Base-by-base conservation (phyloP, 345 rosid species). In the Kandelia obovata region DNA sequence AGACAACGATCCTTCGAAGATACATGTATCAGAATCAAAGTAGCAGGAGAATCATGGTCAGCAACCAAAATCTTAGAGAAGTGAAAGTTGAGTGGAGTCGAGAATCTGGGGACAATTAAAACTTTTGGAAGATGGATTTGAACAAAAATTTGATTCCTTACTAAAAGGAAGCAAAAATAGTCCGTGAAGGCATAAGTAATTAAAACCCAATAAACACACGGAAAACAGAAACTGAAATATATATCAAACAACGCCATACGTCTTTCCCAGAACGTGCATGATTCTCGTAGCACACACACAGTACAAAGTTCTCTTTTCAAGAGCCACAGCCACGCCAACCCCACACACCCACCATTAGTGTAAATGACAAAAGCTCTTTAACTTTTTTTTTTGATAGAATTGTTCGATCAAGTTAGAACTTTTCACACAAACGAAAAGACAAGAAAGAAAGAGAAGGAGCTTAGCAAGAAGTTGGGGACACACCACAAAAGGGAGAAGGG, bases 1-100 rank as follows among this genome's bases (percentile, higher is more conserved):
- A 75, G 96, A 83, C 26, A 72, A 61, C 7, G 96, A 80, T 66
- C 88, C 97, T 91, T 31, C 47, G 21, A 46, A 46, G n/a, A 72
- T 66, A 47, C 62, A 31, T 65, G 21, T 25, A 61, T 63, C 27
- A 27, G 39, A 69, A 35, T 20, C 46, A 23, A 25, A 17, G 23
- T 15, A 56, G 59, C 26, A 56, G 13, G 13, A n/a, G 58, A 55
- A 55, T 10, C 47, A 39, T 39, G 47, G 19, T 43, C 49, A 43
- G 49, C 3, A 43, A 43, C 49, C 49, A 43, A 43, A 43, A 43
- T 43, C 49, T 43, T 11, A 43, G 49, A 39, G 15, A 39, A 11
- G 46, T 39, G 46, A 39, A 39, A 9, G 46, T 39, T 10, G 46
- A 43, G 49, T 43, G 49, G 49, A 43, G 16, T 11, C 17, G 5